phyloP scores from a whole-genome alignment of 805 yeast genomes.

The Hanseniaspora singularis region DNA sequence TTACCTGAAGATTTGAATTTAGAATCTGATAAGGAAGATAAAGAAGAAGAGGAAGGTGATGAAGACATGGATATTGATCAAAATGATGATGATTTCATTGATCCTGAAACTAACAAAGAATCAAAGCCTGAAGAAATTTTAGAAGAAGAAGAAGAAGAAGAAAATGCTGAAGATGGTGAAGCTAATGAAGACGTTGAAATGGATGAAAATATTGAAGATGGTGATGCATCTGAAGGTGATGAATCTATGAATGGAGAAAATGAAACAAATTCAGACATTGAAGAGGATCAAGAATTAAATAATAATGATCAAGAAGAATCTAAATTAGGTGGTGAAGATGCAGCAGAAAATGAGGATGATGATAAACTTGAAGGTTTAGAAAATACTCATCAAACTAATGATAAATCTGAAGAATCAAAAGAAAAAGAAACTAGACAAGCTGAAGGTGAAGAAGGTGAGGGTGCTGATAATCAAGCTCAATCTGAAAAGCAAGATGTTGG shows the following conservation, averaged over 20 bases:
- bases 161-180: conserved; percentile 58
- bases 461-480: conserved; percentile 41
- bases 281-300: conserved; percentile 23
- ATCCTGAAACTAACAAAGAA: conserved; percentile 20
- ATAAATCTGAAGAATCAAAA: conserved; percentile 39
- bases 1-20: conserved; percentile 85
- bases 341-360: conserved; percentile 30
- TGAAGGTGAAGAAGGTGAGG: conserved; percentile 49
- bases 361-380: conserved; percentile 47
- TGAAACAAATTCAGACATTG: conserved; percentile 27
- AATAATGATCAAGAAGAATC: conserved; percentile 27
- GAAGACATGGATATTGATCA: conserved; percentile 24
- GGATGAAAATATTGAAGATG: conserved; percentile 28
- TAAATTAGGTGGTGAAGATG: conserved; percentile 27
- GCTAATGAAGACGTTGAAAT: conserved; percentile 23
- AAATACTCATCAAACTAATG: conserved; percentile 26
- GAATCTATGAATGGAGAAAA: conserved; percentile 23
- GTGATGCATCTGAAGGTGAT: conserved; percentile 27
- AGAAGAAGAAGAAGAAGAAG: conserved; percentile 73
- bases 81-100: conserved; percentile 3
- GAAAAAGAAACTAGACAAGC: conserved; percentile 52
- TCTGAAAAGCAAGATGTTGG: conserved; percentile 60
- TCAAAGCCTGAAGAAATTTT: conserved; percentile 28
- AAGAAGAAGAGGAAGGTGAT: conserved; percentile 35
- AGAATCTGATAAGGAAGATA: conserved; percentile 64